Evolutionary conservation across 2,329 filamentous ascomycete genomes (phyloP).

Genomic region (Phialocephala sp.): DNA sequence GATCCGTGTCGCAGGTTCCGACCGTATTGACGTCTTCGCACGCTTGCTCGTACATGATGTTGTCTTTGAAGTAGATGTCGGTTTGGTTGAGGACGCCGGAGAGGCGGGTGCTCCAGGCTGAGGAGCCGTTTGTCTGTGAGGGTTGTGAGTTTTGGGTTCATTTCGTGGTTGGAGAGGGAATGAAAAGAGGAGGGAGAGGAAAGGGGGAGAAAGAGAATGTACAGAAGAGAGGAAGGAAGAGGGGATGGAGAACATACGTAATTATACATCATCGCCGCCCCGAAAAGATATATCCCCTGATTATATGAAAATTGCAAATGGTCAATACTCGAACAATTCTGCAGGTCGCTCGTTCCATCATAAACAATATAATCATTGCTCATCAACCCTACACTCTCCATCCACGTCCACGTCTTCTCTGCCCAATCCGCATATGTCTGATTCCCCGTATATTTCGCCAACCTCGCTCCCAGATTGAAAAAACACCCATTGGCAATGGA

Average conservation of each 20-base stretch:
- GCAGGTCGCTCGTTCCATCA: conserved; percentile 62
- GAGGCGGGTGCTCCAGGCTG: conserved; percentile 61
- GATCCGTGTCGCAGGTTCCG: conserved; percentile 64
- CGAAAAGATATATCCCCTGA: conserved; percentile 67
- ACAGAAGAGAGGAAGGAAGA: not conserved
- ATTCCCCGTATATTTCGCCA: conserved; percentile 79
- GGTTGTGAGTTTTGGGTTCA: conserved; percentile 18
- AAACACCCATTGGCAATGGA: conserved; percentile 66
- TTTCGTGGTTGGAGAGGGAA: not conserved
- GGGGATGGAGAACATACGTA: conserved; percentile 51
- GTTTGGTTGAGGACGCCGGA: conserved; percentile 60
- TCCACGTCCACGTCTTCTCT: conserved; percentile 73
- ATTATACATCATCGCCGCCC: conserved; percentile 54
- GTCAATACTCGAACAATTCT: conserved; percentile 62
- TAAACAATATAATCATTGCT: conserved; percentile 58
- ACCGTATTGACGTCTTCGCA: conserved; percentile 57
- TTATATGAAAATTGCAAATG: conserved; percentile 74
- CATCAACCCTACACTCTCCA: conserved; percentile 61
- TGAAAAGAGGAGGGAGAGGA: not conserved
- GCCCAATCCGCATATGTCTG: conserved; percentile 80
- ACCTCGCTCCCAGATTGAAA: conserved; percentile 66
- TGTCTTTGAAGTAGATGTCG: conserved; percentile 59
- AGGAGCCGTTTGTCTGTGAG: conserved; percentile 37
- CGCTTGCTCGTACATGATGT: conserved; percentile 50
- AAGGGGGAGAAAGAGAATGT: not conserved